phyloP scores from a whole-genome alignment of 371 early-diverging fungal species.

The Circinella umbellata region DNA sequence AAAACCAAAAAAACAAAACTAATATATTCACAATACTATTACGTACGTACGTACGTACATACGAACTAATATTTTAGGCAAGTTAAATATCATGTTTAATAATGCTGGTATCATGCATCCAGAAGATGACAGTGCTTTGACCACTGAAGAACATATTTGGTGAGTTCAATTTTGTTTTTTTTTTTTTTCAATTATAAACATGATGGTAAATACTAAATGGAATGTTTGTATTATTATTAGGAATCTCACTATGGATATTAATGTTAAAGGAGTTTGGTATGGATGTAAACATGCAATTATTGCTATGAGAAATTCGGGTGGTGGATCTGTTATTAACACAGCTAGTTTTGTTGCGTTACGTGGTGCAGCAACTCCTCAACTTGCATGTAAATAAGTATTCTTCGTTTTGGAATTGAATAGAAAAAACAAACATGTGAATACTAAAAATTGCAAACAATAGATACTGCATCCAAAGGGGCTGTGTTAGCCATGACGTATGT shows the following conservation, averaged over 20 bases:
- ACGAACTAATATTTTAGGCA: conserved; percentile 49
- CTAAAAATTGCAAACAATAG: conserved; percentile 31
- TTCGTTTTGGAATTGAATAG: neutral
- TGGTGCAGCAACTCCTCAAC: conserved; percentile 90
- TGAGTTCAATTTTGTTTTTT: conserved; percentile 30
- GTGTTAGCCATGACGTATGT: conserved; percentile 85
- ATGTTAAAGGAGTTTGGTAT: conserved; percentile 93
- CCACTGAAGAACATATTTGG: conserved; percentile 82
- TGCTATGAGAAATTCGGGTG: conserved; percentile 75
- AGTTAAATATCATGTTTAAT: conserved; percentile 85
- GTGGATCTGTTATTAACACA: conserved; percentile 88
- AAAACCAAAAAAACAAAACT: no score
- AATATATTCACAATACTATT: no score
- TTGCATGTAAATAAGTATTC: conserved; percentile 70
- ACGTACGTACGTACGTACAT: no score
- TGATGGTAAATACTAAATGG: conserved; percentile 59
- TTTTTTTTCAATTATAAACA: neutral
- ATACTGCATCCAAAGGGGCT: conserved; percentile 91
- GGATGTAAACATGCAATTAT: conserved; percentile 86
- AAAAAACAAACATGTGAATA: no score
- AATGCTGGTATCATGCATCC: conserved; percentile 94
- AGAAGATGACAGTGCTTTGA: conserved; percentile 81
- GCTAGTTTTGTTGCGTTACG: conserved; percentile 84
- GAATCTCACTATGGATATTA: conserved; percentile 81
- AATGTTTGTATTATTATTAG: conserved; percentile 28